Evolutionary conservation across 1,139 yeast species (phyloP).

Genomic region (Arxiozyma slooffiae): DNA sequence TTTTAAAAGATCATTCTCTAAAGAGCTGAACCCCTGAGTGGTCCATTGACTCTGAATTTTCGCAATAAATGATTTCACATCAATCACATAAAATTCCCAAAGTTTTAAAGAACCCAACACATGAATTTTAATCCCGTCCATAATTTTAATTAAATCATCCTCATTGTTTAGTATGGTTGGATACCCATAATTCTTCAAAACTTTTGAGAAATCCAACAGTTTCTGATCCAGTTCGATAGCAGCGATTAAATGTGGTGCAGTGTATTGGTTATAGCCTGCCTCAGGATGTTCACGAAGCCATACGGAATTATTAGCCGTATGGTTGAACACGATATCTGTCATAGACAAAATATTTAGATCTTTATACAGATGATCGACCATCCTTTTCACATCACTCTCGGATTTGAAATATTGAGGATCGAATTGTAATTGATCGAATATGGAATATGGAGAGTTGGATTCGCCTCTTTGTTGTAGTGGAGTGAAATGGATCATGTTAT

Average conservation of each 20-base stretch:
- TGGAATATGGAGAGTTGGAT: constrained; percentile 87
- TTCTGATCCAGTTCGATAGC: constrained; percentile 77
- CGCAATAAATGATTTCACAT: constrained; percentile 36
- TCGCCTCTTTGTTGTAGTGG: constrained; percentile 85
- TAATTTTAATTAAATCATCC: constrained; percentile 48
- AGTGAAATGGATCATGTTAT: constrained; percentile 92
- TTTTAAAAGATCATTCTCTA: not conserved
- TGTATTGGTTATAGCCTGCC: constrained; percentile 72
- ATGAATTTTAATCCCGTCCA: constrained; percentile 57
- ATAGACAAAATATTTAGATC: constrained; percentile 59
- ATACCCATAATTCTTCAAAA: constrained; percentile 45
- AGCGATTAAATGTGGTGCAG: constrained; percentile 79
- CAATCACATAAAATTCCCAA: constrained; percentile 83
- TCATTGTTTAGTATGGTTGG: constrained; percentile 45
- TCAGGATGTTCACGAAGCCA: constrained; percentile 88
- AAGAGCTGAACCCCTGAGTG: constrained; percentile 10
- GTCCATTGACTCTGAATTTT: constrained; percentile 19
- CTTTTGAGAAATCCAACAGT: constrained; percentile 52
- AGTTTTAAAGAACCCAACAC: constrained; percentile 58
- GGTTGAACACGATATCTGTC: constrained; percentile 91
- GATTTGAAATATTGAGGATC: constrained; percentile 56
- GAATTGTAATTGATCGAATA: constrained; percentile 71
- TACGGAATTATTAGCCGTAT: constrained; percentile 79
- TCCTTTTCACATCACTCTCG: constrained; percentile 38
- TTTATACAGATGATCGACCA: constrained; percentile 43